Percentiles rank a stretch among this genome's conserved stretches.
Conservation (phyloP, 352 stramenopile genomes). For the Pythium utonaiense region DNA sequence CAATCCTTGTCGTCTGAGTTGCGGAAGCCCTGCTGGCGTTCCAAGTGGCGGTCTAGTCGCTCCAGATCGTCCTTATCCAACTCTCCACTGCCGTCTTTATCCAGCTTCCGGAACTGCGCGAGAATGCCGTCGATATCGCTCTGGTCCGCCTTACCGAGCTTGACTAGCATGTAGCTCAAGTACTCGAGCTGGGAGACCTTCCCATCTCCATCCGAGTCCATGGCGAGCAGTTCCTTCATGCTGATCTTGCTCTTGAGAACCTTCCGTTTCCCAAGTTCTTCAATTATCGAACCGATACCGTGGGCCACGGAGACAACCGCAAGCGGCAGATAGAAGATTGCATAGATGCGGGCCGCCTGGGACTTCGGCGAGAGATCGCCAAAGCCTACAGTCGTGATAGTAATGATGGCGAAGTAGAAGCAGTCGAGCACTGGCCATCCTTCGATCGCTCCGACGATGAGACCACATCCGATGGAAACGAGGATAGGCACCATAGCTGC, state of each 20-base stretch:
- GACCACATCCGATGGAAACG: constrained; percentile 43
- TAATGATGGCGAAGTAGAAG: constrained; percentile 91
- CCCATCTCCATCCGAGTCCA: constrained; percentile 63
- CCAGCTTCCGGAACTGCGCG: constrained; percentile 60
- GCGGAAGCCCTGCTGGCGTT: constrained; percentile 30
- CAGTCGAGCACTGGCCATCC: constrained; percentile 75
- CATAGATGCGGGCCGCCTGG: constrained; percentile 57
- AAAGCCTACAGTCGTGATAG: constrained; percentile 88
- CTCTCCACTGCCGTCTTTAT: constrained; percentile 63
- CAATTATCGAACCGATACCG: constrained; percentile 60
- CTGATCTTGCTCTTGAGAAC: constrained; percentile 71
- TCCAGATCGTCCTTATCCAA: constrained; percentile 64
- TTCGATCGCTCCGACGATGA: constrained; percentile 58
- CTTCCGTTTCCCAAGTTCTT: constrained; percentile 50
- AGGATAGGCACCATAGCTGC: constrained; percentile 40
- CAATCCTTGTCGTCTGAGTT: neutral
- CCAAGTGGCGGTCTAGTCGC: constrained; percentile 51
- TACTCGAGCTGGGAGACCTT: constrained; percentile 72
- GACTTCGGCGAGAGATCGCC: constrained; percentile 73
- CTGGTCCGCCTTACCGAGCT: constrained; percentile 66
- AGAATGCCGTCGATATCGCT: constrained; percentile 64
- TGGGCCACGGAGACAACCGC: constrained; percentile 64
- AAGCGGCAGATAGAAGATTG: constrained; percentile 82
- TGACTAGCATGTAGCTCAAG: constrained; percentile 69
- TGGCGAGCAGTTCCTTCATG: constrained; percentile 68